Conservation (phyloP, 805 yeast genomes). For the Isabelozyma heimii region DNA sequence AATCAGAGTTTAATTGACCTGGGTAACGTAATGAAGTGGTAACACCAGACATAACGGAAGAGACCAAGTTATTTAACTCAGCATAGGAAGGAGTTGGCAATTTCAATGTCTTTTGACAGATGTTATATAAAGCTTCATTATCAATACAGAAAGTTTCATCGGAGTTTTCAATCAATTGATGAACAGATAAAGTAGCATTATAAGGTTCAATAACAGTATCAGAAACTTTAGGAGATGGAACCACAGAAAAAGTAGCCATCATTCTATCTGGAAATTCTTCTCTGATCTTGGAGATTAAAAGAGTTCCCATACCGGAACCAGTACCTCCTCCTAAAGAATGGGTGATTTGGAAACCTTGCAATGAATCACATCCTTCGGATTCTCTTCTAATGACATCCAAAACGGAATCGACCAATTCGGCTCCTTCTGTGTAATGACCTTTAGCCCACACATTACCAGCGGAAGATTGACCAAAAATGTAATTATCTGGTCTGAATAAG, state of each 20-base stretch:
- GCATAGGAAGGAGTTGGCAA: constrained; percentile 73
- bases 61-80: constrained; percentile 79
- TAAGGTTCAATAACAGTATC: constrained; percentile 96
- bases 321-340: constrained; percentile 75
- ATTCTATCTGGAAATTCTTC: constrained; percentile 94
- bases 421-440: constrained; percentile 96
- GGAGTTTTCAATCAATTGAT: constrained; percentile 85
- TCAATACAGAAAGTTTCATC: constrained; percentile 95
- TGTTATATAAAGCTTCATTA: constrained; percentile 88
- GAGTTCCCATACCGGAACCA: constrained; percentile 95
- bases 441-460: constrained; percentile 98
- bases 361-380: constrained; percentile 88
- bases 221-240: constrained; percentile 86
- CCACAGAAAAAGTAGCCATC: constrained; percentile 93
- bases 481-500: constrained; percentile 89
- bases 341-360: constrained; percentile 90
- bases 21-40: constrained; percentile 93
- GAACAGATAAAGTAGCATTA: constrained; percentile 87
- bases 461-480: constrained; percentile 83
- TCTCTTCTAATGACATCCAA: constrained; percentile 90
- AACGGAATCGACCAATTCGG: constrained; percentile 87
- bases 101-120: constrained; percentile 83
- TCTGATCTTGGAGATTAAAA: constrained; percentile 78
- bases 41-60: constrained; percentile 93
- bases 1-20: constrained; percentile 90